Evolutionary conservation across 495 filamentous ascomycete species (phyloP).

Genomic region (Trichocladium antarcticum): DNA sequence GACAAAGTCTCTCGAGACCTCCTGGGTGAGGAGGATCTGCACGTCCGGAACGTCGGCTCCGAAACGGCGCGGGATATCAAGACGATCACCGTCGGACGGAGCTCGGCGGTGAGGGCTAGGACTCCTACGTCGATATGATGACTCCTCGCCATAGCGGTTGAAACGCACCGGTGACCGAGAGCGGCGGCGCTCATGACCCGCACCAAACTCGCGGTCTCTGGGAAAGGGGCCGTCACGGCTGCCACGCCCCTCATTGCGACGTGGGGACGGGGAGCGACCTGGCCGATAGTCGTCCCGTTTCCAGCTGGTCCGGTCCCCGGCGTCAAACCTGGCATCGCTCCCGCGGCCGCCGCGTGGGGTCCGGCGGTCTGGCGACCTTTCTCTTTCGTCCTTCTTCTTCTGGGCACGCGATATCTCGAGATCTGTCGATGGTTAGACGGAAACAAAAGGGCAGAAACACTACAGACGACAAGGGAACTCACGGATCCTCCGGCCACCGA

Average conservation of each 20-base stretch:
- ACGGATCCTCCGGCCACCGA: slow-evolving; percentile 86
- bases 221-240: slow-evolving; percentile 30
- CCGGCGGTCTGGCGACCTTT: slow-evolving; percentile 24
- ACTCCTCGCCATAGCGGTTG: slow-evolving; percentile 35
- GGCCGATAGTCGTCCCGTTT: slow-evolving; percentile 59
- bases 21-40: slow-evolving; percentile 71
- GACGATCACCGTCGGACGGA: slow-evolving; percentile 46
- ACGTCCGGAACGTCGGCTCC: slow-evolving; percentile 80
- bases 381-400: slow-evolving; percentile 54
- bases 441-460: not conserved
- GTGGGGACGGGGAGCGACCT: slow-evolving; percentile 41
- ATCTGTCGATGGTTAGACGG: slow-evolving; percentile 43
- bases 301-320: slow-evolving; percentile 15
- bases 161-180: slow-evolving; percentile 45
- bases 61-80: slow-evolving; percentile 62
- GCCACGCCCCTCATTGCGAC: slow-evolving; percentile 34
- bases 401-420: slow-evolving; percentile 84
- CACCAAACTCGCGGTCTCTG: slow-evolving; percentile 31
- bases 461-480: slow-evolving; percentile 34
- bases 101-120: slow-evolving; percentile 49
- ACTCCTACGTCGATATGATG: slow-evolving; percentile 52
- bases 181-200: slow-evolving; percentile 37
- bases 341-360: slow-evolving; percentile 15
- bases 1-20: slow-evolving; percentile 72
- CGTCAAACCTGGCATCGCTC: slow-evolving; percentile 33